Conservation (phyloP, 768 basidiomycete genomes). For the Lactifluus hygrophoroides region DNA sequence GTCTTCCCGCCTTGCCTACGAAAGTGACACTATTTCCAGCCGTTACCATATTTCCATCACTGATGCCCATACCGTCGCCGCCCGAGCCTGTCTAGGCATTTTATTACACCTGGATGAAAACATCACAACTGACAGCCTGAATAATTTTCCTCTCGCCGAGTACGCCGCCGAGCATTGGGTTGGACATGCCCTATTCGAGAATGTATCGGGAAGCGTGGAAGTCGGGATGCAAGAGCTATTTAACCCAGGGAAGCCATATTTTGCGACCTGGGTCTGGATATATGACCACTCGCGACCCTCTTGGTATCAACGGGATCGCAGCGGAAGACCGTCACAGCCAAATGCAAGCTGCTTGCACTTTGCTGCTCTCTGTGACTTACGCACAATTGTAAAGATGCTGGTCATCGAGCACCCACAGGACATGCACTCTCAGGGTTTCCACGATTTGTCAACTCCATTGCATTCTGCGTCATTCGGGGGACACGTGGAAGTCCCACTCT, state of each 20-base stretch:
- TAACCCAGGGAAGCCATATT: not conserved
- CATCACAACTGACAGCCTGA: not conserved
- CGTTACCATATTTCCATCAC: not conserved
- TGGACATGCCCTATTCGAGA: not conserved
- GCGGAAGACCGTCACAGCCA: too few relatives aligned
- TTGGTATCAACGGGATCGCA: too few relatives aligned
- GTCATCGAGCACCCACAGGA: too few relatives aligned
- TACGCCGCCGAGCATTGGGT: slow-evolving; percentile 2
- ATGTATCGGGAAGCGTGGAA: not conserved
- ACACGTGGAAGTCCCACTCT: too few relatives aligned
- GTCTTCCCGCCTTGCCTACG: not conserved
- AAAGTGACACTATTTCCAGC: not conserved
- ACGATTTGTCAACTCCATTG: too few relatives aligned
- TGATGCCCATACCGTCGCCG: not conserved
- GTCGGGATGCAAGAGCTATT: not conserved
- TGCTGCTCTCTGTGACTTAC: too few relatives aligned
- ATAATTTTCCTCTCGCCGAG: not conserved
- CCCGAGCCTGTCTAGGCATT: not conserved
- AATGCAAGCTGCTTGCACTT: too few relatives aligned
- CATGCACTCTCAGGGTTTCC: too few relatives aligned
- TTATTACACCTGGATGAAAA: not conserved
- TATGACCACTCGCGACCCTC: not conserved
- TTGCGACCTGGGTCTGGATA: not conserved
- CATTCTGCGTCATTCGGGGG: too few relatives aligned
- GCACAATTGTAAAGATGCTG: too few relatives aligned